Conservation (phyloP, 805 yeast species). For the Clavispora vitiphila region DNA sequence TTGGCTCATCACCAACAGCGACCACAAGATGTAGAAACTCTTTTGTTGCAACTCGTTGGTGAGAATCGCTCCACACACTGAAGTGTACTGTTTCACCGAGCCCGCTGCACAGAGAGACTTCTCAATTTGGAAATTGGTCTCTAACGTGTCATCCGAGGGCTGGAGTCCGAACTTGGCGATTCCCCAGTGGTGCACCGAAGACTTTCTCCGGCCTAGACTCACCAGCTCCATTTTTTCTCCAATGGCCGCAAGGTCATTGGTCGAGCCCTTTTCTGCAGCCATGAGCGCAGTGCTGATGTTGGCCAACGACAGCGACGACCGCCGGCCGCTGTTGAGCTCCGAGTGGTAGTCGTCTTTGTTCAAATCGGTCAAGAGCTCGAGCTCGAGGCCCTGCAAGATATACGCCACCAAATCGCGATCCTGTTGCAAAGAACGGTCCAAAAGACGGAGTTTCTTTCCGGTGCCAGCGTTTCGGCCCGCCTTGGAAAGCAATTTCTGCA, state of each 20-base stretch:
- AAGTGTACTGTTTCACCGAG: slow-evolving; percentile 11
- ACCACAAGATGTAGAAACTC: slow-evolving; percentile 32
- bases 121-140: slow-evolving; percentile 5
- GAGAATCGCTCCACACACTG: slow-evolving; percentile 33
- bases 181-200: slow-evolving; percentile 21
- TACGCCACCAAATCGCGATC: slow-evolving; percentile 28
- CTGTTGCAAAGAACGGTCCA: slow-evolving; percentile 17
- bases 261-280: slow-evolving; percentile 17
- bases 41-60: slow-evolving; percentile 35
- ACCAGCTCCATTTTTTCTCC: slow-evolving; percentile 10
- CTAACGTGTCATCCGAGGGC: slow-evolving; percentile 14
- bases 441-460: slow-evolving; percentile 28
- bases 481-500: slow-evolving; percentile 18
- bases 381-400: slow-evolving; percentile 31
- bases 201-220: slow-evolving; percentile 15
- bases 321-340: slow-evolving; percentile 27
- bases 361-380: slow-evolving; percentile 33
- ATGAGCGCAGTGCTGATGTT: slow-evolving; percentile 22
- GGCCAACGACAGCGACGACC: slow-evolving; percentile 30
- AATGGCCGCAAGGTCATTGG: slow-evolving; percentile 17
- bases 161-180: slow-evolving; percentile 31
- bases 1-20: slow-evolving; percentile 12
- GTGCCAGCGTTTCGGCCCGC: slow-evolving; percentile 3
- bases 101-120: slow-evolving; percentile 5
- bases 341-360: slow-evolving; percentile 29